Evolutionary conservation across 345 rosid genomes (phyloP).

Genomic region (Lepidium didymum): DNA sequence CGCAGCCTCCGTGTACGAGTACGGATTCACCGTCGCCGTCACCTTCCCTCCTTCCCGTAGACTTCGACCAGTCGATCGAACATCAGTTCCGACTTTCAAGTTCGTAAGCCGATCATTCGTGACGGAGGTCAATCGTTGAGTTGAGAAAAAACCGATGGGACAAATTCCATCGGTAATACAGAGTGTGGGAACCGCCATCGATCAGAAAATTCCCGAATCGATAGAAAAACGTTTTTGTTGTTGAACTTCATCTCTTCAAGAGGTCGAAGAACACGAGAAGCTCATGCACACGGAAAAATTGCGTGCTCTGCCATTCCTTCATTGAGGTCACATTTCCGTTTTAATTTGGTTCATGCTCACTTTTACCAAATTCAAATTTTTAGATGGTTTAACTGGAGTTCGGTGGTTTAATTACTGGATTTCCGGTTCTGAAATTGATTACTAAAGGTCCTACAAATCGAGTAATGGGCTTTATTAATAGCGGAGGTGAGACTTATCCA

Average conservation of each 20-base stretch:
- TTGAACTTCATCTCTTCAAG: slow-evolving; percentile 7
- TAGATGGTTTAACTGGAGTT: not conserved
- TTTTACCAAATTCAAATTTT: not conserved
- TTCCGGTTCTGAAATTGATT: too few relatives aligned
- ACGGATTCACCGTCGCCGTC: slow-evolving; percentile 10
- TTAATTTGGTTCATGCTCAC: not conserved
- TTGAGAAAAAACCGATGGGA: not conserved
- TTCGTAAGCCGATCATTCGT: not conserved
- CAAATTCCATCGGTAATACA: slow-evolving; percentile 14
- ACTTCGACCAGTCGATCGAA: not conserved
- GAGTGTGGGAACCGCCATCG: slow-evolving; percentile 14
- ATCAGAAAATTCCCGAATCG: not conserved
- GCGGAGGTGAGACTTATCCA: too few relatives aligned
- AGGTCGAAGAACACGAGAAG: slow-evolving; percentile 13
- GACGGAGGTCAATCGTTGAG: not conserved
- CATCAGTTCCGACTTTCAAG: not conserved
- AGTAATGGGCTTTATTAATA: not conserved
- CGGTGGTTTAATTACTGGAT: not conserved
- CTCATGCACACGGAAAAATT: slow-evolving; percentile 15
- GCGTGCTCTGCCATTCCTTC: slow-evolving; percentile 1
- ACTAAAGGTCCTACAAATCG: not conserved
- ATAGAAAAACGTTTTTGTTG: not conserved
- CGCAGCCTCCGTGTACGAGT: slow-evolving; percentile 12
- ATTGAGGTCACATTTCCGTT: slow-evolving; percentile 2
- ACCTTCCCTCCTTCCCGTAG: not conserved